Evolutionary conservation across 176 grass and related monocot species (phyloP).

Genomic region (Guadua angustifolia): DNA sequence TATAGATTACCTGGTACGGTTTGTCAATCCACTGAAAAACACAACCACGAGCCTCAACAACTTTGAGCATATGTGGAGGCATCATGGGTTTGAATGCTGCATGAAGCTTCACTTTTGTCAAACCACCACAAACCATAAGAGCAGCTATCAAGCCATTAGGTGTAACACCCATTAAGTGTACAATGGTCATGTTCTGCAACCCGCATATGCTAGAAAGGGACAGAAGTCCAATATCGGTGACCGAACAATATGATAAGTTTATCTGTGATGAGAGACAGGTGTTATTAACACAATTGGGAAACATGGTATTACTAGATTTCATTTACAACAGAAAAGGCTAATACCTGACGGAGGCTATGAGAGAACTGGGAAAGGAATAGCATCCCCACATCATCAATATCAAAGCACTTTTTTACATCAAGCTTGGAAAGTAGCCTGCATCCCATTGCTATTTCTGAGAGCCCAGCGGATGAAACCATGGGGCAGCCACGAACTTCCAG

Average conservation of each 20-base stretch:
- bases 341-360: constrained; percentile 67
- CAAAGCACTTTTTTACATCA: constrained; percentile 82
- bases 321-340: not conserved
- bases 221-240: constrained; percentile 79
- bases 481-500: constrained; percentile 76
- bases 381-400: constrained; percentile 74
- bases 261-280: constrained; percentile 53
- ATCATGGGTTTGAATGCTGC: constrained; percentile 71
- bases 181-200: constrained; percentile 73
- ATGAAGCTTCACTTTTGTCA: constrained; percentile 80
- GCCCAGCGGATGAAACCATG: constrained; percentile 55
- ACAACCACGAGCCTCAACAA: constrained; percentile 61
- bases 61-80: constrained; percentile 59
- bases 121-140: constrained; percentile 68
- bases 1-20: constrained; percentile 68
- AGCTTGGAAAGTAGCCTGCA: constrained; percentile 74
- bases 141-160: constrained; percentile 67
- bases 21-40: constrained; percentile 79
- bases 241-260: constrained; percentile 85
- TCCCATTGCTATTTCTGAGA: constrained; percentile 58
- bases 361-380: constrained; percentile 71
- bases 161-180: constrained; percentile 70
- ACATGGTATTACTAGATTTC: not conserved
- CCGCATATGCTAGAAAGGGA: constrained; percentile 79
- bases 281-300: constrained; percentile 14